Conservation (phyloP, 2,329 filamentous ascomycete genomes). For the Fusarium palustre region DNA sequence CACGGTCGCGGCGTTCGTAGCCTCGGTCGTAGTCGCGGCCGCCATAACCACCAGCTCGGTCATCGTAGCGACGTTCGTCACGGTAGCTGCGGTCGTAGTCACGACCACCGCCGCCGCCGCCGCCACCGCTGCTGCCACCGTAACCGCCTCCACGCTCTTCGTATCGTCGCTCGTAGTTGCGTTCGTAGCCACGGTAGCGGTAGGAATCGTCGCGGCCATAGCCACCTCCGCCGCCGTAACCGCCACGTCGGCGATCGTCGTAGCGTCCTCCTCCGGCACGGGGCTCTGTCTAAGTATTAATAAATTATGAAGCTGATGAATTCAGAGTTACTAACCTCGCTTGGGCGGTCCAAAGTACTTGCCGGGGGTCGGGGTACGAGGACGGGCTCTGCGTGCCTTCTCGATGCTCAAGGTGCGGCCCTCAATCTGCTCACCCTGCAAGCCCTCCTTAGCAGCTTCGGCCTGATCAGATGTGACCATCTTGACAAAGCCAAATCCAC, state of each 20-base stretch:
- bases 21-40: constrained; percentile 70
- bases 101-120: constrained; percentile 51
- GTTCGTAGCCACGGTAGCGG: constrained; percentile 63
- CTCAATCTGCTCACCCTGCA: constrained; percentile 95
- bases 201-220: constrained; percentile 68
- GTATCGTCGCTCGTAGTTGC: constrained; percentile 59
- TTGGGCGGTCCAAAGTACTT: constrained; percentile 99
- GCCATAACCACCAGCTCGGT: constrained; percentile 57
- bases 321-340: constrained; percentile 74
- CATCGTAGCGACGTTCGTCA: constrained; percentile 61
- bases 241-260: constrained; percentile 74
- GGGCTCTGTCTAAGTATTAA: constrained; percentile 50
- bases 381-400: constrained; percentile 95
- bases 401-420: constrained; percentile 97
- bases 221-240: constrained; percentile 60
- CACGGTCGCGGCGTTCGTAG: constrained; percentile 61
- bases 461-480: constrained; percentile 96
- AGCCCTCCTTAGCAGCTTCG: constrained; percentile 94
- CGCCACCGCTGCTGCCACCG: constrained; percentile 53
- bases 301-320: not conserved
- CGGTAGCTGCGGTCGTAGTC: constrained; percentile 65
- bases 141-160: constrained; percentile 61
- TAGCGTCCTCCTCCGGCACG: constrained; percentile 55
- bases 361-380: constrained; percentile 94
- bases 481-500: constrained; percentile 99